Base-by-base conservation (phyloP, 495 filamentous ascomycete genomes). In the Penicillium waksmanii region DNA sequence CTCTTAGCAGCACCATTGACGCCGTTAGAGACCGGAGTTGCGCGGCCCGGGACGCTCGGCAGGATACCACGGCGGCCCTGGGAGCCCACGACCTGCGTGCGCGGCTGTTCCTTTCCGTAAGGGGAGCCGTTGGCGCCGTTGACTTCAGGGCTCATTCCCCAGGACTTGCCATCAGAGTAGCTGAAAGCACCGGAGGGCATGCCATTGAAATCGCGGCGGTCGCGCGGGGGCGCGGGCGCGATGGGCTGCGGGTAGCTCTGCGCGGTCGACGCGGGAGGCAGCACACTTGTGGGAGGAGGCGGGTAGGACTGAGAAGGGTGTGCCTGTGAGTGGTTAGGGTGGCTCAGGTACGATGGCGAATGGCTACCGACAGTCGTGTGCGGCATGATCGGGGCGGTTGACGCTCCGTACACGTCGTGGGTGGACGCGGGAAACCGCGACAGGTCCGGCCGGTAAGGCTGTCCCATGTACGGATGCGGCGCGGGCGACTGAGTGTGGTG, bases 51-150 rank as follows among this genome's bases (percentile, higher is more conserved):
- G 61, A 92, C 89, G 66, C 91, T 96, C n/a, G 93, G 92, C 52
- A 96, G 75, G 42, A 96, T 93, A 7, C 93, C 93, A 57, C 93
- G 83, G 23, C 93, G 86, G 34, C 93, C 93, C 77, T 97, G 93
- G 46, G 92, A 94, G 11, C 93, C 93, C 36, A 97, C 93, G 33
- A 97, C 93, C 73, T 96, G 93, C 3, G 89, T 92, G 3, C 91
- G 91, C 62, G 86, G 85, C 33, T 78, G 73, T 56, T 87, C 83
- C 65, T 77, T 77, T 47, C 64, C 75, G 54, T 79, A 76, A 1
- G 73, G 70, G 18, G 74, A 70, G 27, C 77, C 77, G 46, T 80
- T 80, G 19, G 69, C 70, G 52, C 68, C 73, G 17, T 75, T 71
- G 56, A 77, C 70, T 12, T 79, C 77, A 9, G 68, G 66, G 31